Conservation (phyloP, 2,329 filamentous ascomycete species). For the Emmonsia crescens region DNA sequence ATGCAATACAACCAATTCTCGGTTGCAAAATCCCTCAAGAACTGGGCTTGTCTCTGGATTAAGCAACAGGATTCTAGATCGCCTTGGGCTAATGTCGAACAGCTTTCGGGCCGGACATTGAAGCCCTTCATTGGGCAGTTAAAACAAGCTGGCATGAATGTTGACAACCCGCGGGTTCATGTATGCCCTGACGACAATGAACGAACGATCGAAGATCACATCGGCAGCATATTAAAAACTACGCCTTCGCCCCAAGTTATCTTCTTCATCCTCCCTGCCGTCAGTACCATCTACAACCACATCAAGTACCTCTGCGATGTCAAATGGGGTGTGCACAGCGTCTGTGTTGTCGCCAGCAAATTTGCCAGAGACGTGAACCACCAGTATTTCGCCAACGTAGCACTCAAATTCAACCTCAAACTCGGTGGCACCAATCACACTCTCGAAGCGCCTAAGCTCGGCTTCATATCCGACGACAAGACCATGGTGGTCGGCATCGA, state of each 20-base stretch:
- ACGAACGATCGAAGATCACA: background rate
- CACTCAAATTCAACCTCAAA: conserved; percentile 74
- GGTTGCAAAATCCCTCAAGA: conserved; percentile 31
- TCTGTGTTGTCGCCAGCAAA: conserved; percentile 51
- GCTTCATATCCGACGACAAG: conserved; percentile 51
- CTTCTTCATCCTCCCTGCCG: conserved; percentile 47
- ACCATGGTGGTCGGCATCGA: conserved; percentile 86
- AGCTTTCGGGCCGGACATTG: background rate
- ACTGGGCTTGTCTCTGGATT: conserved; percentile 14
- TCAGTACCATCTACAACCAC: conserved; percentile 48
- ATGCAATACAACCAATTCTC: conserved; percentile 49
- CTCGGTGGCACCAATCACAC: conserved; percentile 62
- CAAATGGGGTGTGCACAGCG: conserved; percentile 55
- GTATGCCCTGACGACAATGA: background rate
- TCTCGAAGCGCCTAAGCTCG: conserved; percentile 43
- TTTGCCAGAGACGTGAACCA: conserved; percentile 31
- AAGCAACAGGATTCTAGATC: background rate
- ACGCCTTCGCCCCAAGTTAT: conserved; percentile 35
- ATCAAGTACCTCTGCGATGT: conserved; percentile 61
- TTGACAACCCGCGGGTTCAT: background rate
- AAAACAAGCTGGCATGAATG: background rate
- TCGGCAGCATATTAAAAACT: background rate
- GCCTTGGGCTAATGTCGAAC: background rate
- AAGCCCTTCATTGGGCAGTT: background rate
- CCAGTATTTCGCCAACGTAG: conserved; percentile 57